Evolutionary conservation across 2,329 filamentous ascomycete species (phyloP).

Genomic region (Huntiella decipiens): DNA sequence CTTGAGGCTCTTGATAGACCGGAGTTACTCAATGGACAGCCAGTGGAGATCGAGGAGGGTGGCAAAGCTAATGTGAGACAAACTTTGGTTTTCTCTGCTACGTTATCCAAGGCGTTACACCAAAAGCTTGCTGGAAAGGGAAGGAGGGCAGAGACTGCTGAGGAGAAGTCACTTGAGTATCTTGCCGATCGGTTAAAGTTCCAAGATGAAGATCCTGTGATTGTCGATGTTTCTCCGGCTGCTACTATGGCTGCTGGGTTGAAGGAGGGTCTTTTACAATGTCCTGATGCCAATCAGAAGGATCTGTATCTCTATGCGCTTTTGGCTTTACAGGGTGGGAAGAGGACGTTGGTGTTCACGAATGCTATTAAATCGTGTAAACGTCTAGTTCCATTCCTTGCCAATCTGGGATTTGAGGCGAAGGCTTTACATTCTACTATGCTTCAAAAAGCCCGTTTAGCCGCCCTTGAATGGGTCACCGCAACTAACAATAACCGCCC

Average conservation of each 20-base stretch:
- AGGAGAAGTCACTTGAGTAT: conserved; percentile 79
- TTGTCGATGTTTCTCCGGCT: conserved; percentile 77
- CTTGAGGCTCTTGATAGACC: conserved; percentile 57
- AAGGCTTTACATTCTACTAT: conserved; percentile 80
- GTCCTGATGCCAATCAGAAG: conserved; percentile 72
- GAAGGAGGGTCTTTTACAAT: conserved; percentile 82
- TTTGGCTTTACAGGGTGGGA: conserved; percentile 61
- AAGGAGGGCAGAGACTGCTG: conserved; percentile 31
- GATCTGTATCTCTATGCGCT: conserved; percentile 87
- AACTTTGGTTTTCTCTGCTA: conserved; percentile 90
- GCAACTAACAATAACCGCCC: conserved; percentile 34
- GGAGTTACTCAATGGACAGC: conserved; percentile 24
- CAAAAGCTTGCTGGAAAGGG: conserved; percentile 73
- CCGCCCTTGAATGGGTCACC: conserved; percentile 78
- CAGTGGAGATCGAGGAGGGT: conserved; percentile 14
- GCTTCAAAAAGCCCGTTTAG: conserved; percentile 86
- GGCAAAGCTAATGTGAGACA: conserved; percentile 44
- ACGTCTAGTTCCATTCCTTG: conserved; percentile 65
- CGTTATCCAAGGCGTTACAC: conserved; percentile 79
- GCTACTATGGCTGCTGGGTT: conserved; percentile 75
- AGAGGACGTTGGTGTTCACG: conserved; percentile 75
- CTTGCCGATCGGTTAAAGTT: conserved; percentile 53
- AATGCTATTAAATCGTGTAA: conserved; percentile 91
- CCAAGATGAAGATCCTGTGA: conserved; percentile 63
- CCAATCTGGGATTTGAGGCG: conserved; percentile 60